These are phyloP conservation scores for Calonectria fujianensis DNA, from an alignment of 2,329 filamentous ascomycete species.

Conservation along the genomic window DNA sequence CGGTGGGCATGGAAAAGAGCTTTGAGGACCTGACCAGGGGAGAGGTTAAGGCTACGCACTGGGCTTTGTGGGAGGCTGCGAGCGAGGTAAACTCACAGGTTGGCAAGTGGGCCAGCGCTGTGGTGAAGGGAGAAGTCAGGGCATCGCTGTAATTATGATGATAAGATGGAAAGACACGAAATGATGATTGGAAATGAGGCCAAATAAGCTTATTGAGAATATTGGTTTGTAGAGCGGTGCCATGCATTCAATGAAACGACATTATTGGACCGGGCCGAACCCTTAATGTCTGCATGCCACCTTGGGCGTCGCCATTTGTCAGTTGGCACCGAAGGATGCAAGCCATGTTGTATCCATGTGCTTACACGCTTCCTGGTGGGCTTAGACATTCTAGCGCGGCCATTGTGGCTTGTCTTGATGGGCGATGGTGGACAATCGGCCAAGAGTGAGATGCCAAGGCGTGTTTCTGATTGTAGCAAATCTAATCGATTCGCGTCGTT, in stretches of 20 bases:
- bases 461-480: constrained; percentile 19
- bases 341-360: constrained; percentile 15
- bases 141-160: constrained; percentile 50
- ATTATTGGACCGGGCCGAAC: constrained; percentile 24
- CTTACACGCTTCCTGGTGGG: constrained; percentile 8
- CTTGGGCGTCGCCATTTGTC: background rate
- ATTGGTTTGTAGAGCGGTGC: background rate
- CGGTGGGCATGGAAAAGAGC: constrained; percentile 80
- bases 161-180: background rate
- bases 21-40: constrained; percentile 79
- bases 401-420: constrained; percentile 10
- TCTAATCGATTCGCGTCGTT: constrained; percentile 17
- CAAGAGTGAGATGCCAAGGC: constrained; percentile 33
- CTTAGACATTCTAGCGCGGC: constrained; percentile 8
- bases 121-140: constrained; percentile 58
- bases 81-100: constrained; percentile 82
- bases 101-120: constrained; percentile 77
- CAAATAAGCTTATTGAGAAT: constrained; percentile 27
- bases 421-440: constrained; percentile 14
- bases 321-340: constrained; percentile 7
- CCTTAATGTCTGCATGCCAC: constrained; percentile 16
- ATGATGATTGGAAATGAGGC: constrained; percentile 34
- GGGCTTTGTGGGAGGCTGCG: constrained; percentile 86
- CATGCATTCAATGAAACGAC: constrained; percentile 11
- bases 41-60: constrained; percentile 84